Percentiles rank a stretch among this genome's conserved stretches.
phyloP scores from a whole-genome alignment of 345 rosid genomes.

The Melastoma malabathricum region DNA sequence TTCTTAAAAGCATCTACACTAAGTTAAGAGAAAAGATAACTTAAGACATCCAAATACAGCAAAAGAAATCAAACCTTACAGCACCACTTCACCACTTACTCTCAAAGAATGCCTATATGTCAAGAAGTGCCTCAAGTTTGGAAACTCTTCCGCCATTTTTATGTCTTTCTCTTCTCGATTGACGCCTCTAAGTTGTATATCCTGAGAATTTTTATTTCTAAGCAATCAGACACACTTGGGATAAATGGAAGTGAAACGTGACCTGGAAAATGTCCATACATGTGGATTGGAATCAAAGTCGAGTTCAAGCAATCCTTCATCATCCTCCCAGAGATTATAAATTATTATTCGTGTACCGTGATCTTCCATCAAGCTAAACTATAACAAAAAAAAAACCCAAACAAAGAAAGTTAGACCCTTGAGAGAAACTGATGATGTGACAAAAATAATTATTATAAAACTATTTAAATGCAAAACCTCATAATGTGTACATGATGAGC shows the following conservation, averaged over 20 bases:
- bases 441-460: neutral
- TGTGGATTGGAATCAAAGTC: conserved; percentile 65
- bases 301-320: conserved; percentile 67
- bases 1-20: too few relatives aligned
- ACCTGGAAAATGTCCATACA: conserved; percentile 28
- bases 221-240: neutral
- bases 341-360: conserved; percentile 76
- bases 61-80: neutral
- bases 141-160: conserved; percentile 62
- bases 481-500: too few relatives aligned
- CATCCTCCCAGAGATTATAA: conserved; percentile 96
- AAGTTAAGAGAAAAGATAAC: neutral
- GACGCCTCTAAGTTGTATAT: conserved; percentile 93
- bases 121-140: conserved; percentile 76
- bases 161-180: conserved; percentile 90
- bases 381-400: conserved; percentile 9
- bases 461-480: too few relatives aligned
- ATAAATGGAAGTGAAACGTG: neutral
- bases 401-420: neutral
- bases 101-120: conserved; percentile 85
- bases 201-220: conserved; percentile 32
- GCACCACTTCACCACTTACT: conserved; percentile 23
- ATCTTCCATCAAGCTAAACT: conserved; percentile 65
- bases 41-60: neutral
- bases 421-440: neutral